Evolutionary conservation across 305 asterid genomes (phyloP), one percentile per base, ranked within the genome.

Genomic region (Fraxinus baroniana): DNA sequence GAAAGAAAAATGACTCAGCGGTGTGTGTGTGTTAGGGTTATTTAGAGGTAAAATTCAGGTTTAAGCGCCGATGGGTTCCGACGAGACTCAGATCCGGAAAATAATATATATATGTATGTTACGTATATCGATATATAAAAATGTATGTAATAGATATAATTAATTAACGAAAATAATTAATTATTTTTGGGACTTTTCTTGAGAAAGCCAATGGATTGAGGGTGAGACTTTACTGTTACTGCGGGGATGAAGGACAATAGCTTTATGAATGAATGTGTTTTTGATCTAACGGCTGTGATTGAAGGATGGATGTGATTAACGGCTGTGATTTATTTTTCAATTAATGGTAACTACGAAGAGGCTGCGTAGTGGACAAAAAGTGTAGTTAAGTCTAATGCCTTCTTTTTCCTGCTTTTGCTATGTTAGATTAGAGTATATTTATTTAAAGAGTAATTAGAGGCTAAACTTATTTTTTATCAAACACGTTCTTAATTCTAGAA

Each of bases 11-110:
- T 20, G 57, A 75, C 84, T 80, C 84, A 82, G 81, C 81, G 80
- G 78, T 39, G 46, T 39, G 46, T 39, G 46, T 76, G 86, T 41
- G 60, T 72, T 86, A 90, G 94, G 91, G 96, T 88, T 92, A 37
- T 90, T 82, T 85, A 44, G 83, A 74, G 80, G 80, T 83, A 80
- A 68, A 44, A 84, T 68, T 72, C 87, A 90, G 93, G 97, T 91
- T 90, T 88, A 86, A 88, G 94, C 89, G 83, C 92, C 92, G 90
- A 87, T 82, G 87, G 49, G 83, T 49, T 87, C 95, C 94, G 93
- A 87, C 92, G 90, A 88, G 91, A 35, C 90, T 86, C 97, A 93
- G 95, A 93, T 93, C 97, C 95, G 94, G 89, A 78, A 79, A 83
- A 87, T 84, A 82, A 87, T 81, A 86, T 84, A 90, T 88, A 73